Conservation (phyloP, 129 eudicot genomes). For the Sambucus nigra region DNA sequence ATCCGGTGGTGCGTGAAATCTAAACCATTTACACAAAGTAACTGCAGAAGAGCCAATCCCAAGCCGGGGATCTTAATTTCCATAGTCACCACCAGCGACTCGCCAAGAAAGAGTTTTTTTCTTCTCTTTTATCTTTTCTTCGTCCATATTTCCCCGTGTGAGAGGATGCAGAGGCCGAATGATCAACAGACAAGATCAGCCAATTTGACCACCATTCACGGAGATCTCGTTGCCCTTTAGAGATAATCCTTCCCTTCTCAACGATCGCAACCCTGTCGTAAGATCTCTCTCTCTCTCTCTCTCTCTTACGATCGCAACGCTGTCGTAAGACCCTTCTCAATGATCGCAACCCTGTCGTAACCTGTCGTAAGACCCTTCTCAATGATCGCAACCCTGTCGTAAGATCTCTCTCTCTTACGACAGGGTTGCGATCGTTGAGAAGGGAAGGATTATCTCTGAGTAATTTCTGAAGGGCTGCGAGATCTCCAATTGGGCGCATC, state of each 20-base stretch:
- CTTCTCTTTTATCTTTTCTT: no score
- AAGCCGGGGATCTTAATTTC: no score
- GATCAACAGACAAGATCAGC: slow-evolving; percentile 59
- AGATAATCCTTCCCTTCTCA: slow-evolving; percentile 67
- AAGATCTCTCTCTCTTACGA: slow-evolving; percentile 54
- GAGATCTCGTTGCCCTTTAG: slow-evolving; percentile 60
- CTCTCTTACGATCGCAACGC: no score
- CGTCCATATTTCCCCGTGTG: no score
- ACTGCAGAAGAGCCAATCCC: no score
- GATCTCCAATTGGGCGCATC: slow-evolving; percentile 77
- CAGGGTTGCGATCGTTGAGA: slow-evolving; percentile 86
- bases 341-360: slow-evolving; percentile 90
- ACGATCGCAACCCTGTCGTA: slow-evolving; percentile 95
- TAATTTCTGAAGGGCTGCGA: slow-evolving; percentile 43
- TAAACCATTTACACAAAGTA: no score
- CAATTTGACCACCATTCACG: slow-evolving; percentile 68
- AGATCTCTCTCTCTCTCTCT: slow-evolving; percentile 17
- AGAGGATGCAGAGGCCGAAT: slow-evolving; percentile 41
- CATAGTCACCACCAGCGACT: no score
- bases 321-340: no score
- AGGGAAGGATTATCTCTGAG: slow-evolving; percentile 69
- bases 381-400: slow-evolving; percentile 95
- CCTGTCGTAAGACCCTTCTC: no score
- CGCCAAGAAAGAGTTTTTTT: no score
- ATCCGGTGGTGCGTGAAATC: no score